phyloP scores from a whole-genome alignment of 768 basidiomycete species.

The Terana coerulea region DNA sequence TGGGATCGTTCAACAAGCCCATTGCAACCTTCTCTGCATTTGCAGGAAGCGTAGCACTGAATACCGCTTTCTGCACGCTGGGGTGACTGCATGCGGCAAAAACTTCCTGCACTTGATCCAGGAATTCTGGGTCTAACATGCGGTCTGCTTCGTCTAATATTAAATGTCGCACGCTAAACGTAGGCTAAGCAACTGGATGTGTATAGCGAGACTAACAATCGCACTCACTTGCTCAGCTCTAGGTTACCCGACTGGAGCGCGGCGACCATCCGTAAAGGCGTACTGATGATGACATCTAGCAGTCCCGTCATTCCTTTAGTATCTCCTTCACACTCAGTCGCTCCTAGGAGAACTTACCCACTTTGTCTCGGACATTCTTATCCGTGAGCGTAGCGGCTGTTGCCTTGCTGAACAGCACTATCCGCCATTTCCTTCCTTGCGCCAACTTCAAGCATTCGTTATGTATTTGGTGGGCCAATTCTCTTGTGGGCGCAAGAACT shows the following conservation, averaged over 20 bases:
- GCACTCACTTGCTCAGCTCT: conserved; percentile 66
- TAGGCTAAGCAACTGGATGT: too few relatives aligned
- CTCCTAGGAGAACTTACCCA: conserved; percentile 61
- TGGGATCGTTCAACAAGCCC: conserved; percentile 78
- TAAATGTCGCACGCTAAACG: conserved; percentile 72
- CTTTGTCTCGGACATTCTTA: conserved; percentile 68
- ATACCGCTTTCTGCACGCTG: conserved; percentile 78
- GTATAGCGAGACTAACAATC: conserved; percentile 4
- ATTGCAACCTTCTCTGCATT: conserved; percentile 84
- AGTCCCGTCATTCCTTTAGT: neutral
- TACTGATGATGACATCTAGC: conserved; percentile 87
- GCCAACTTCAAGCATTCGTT: conserved; percentile 85
- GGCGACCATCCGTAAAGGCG: conserved; percentile 84
- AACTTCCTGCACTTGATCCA: conserved; percentile 86
- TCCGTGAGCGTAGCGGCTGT: conserved; percentile 80
- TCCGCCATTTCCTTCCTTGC: conserved; percentile 78
- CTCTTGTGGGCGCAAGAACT: conserved; percentile 87
- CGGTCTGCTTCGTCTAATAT: conserved; percentile 91
- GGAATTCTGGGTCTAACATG: conserved; percentile 85
- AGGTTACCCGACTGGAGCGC: conserved; percentile 67
- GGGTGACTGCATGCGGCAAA: conserved; percentile 69
- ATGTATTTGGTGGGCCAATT: conserved; percentile 93
- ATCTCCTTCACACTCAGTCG: too few relatives aligned
- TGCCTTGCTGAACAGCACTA: conserved; percentile 83
- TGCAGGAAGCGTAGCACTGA: conserved; percentile 93